Conservation (phyloP, 225 moss, liverwort and hornwort genomes). For the Climacium dendroides region DNA sequence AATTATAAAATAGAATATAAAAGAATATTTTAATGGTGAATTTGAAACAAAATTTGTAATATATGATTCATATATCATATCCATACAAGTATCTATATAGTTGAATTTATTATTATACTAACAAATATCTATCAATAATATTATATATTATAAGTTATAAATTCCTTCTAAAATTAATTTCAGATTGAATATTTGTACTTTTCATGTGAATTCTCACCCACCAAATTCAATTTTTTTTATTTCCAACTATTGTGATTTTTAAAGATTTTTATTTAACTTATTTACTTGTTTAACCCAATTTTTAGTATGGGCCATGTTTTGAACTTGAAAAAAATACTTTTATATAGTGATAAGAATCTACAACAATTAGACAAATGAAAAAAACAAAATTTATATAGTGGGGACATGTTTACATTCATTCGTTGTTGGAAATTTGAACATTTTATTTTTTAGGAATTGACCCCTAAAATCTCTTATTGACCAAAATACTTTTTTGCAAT, state of each 20-base stretch:
- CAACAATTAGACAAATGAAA: not conserved
- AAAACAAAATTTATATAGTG: not conserved
- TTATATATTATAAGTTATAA: not conserved
- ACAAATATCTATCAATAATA: not conserved
- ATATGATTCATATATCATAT: not conserved
- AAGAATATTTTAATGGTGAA: not conserved
- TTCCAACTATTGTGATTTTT: not conserved
- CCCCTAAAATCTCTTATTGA: not conserved
- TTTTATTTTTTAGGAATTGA: not conserved
- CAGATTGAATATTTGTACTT: not conserved
- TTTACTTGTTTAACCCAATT: not conserved
- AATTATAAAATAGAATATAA: no score
- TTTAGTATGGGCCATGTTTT: accelerated
- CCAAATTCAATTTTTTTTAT: not conserved
- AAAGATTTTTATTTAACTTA: not conserved
- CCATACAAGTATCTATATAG: accelerated
- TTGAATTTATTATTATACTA: not conserved
- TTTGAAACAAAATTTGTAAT: not conserved
- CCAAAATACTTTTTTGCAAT: no score
- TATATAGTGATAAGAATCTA: not conserved
- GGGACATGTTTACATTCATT: accelerated
- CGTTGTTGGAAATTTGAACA: not conserved
- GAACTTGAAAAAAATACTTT: not conserved
- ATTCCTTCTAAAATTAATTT: not conserved
- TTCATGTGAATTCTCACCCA: accelerated